Conservation (phyloP, 768 basidiomycete genomes). For the Podaxis sp. region DNA sequence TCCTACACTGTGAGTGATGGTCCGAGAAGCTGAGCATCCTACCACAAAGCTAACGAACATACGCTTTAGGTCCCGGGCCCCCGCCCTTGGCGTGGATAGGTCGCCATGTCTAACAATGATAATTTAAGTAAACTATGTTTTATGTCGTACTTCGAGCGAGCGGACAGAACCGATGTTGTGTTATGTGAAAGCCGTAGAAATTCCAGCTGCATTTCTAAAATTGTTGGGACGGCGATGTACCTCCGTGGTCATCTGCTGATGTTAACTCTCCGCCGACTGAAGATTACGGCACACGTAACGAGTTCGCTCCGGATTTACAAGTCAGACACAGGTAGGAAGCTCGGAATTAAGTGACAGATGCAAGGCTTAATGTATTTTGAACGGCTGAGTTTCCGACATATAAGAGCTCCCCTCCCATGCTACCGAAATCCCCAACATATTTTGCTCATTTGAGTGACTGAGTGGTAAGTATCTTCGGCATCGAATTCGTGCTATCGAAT, state of each 20-base stretch:
- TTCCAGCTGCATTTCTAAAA: background rate
- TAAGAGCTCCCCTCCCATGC: no score
- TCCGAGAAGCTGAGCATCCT: background rate
- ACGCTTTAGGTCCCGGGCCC: conserved; percentile 21
- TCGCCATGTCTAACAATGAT: background rate
- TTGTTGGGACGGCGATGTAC: background rate
- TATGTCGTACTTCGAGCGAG: background rate
- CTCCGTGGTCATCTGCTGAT: background rate
- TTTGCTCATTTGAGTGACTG: no score
- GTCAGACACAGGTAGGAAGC: no score
- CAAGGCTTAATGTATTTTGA: no score
- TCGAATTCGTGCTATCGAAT: background rate
- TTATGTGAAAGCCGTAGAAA: background rate
- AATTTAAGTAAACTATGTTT: background rate
- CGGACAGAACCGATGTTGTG: background rate
- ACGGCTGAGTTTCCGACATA: no score
- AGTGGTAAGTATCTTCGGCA: background rate
- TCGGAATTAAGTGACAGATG: no score
- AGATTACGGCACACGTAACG: background rate
- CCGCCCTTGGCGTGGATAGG: conserved; percentile 17
- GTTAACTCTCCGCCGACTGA: background rate
- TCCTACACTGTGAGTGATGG: background rate
- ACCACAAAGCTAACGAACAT: background rate
- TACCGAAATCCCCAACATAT: no score
- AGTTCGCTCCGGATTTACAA: background rate